phyloP scores from a whole-genome alignment of 2,329 filamentous ascomycete species.

The Cladosporium sp. region DNA sequence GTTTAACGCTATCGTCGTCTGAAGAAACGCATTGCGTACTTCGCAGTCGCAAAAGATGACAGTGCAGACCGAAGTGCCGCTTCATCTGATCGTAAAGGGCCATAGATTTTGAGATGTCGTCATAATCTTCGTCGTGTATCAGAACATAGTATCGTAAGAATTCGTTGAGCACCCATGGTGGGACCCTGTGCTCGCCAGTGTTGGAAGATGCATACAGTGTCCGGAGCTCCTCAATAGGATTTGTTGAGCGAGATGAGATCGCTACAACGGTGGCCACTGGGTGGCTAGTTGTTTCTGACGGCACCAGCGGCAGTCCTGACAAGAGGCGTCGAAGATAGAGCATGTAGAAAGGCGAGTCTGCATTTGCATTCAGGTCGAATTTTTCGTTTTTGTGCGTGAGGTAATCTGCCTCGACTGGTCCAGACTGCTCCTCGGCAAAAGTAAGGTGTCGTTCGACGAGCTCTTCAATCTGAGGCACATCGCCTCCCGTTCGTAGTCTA shows the following conservation, averaged over 20 bases:
- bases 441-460: conserved; percentile 75
- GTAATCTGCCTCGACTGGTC: conserved; percentile 36
- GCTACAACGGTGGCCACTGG: conserved; percentile 93
- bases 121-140: conserved; percentile 92
- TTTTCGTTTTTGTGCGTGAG: conserved; percentile 34
- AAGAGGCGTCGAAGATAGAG: conserved; percentile 80
- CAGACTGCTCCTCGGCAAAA: conserved; percentile 60
- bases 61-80: conserved; percentile 93
- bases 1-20: conserved; percentile 81
- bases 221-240: conserved; percentile 82
- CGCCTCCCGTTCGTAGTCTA: conserved; percentile 42
- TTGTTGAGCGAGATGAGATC: conserved; percentile 81
- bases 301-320: conserved; percentile 70
- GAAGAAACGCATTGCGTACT: conserved; percentile 82
- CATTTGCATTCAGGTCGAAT: conserved; percentile 13
- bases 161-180: conserved; percentile 83
- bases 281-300: conserved; percentile 91
- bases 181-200: conserved; percentile 67
- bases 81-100: conserved; percentile 98
- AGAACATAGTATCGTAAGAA: conserved; percentile 95
- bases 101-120: conserved; percentile 87
- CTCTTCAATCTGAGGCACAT: conserved; percentile 69
- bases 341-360: conserved; percentile 63
- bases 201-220: conserved; percentile 82
- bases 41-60: conserved; percentile 81